phyloP scores from a whole-genome alignment of 2,329 filamentous ascomycete species.

The Rhinocladiella similis region DNA sequence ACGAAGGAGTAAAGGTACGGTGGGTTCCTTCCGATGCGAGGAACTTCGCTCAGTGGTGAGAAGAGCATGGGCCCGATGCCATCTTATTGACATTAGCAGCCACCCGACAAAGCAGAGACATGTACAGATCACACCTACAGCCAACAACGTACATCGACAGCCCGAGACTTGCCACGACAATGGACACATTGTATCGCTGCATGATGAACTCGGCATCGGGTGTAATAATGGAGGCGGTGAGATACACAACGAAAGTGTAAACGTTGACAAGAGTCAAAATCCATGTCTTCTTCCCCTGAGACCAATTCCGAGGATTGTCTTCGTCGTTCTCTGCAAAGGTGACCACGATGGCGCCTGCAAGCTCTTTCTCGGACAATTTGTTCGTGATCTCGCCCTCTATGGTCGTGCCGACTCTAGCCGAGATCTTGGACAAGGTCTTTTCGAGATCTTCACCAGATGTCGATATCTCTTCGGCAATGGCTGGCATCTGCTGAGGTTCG shows the following conservation, averaged over 20 bases:
- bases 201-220: slow-evolving; percentile 31
- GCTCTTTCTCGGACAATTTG: slow-evolving; percentile 1
- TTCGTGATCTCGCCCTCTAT: not conserved
- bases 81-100: slow-evolving; percentile 30
- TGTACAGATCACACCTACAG: slow-evolving; percentile 16
- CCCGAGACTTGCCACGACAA: slow-evolving; percentile 33
- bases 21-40: slow-evolving; percentile 64
- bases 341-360: slow-evolving; percentile 29
- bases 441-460: slow-evolving; percentile 5
- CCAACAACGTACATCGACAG: slow-evolving; percentile 37
- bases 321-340: slow-evolving; percentile 47
- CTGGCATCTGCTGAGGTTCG: slow-evolving; percentile 12
- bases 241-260: slow-evolving; percentile 42
- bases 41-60: slow-evolving; percentile 67
- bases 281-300: slow-evolving; percentile 39
- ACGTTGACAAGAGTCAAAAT: slow-evolving; percentile 42
- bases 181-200: slow-evolving; percentile 31
- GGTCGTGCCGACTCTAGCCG: not conserved
- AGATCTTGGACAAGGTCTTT: slow-evolving; percentile 5
- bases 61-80: slow-evolving; percentile 62
- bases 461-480: slow-evolving; percentile 3
- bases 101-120: not conserved
- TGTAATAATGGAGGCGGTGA: slow-evolving; percentile 36
- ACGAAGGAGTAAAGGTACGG: slow-evolving; percentile 68
- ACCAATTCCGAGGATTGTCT: slow-evolving; percentile 45